Evolutionary conservation across 805 yeast genomes (phyloP).

Genomic region (Yarrowia divulgata): DNA sequence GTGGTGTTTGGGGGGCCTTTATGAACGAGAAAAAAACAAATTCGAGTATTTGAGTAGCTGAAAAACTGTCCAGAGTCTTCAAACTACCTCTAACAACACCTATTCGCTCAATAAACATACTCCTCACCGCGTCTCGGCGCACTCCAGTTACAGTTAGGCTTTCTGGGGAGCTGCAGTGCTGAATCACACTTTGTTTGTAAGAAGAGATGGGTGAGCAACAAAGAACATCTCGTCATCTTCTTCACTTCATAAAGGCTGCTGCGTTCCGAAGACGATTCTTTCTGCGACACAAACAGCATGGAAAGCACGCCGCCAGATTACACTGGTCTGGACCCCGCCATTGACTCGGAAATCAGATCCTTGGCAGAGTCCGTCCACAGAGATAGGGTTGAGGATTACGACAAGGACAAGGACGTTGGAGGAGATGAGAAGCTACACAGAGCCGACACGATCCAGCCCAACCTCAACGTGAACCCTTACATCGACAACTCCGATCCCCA

Average conservation of each 20-base stretch:
- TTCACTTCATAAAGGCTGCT: neutral
- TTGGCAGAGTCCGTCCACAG: constrained; percentile 20
- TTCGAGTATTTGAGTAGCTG: neutral
- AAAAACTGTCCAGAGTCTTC: no score
- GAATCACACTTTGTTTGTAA: neutral
- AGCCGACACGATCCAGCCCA: constrained; percentile 5
- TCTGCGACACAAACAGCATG: neutral
- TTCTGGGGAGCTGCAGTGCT: constrained; percentile 7
- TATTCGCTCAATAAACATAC: no score
- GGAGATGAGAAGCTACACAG: neutral
- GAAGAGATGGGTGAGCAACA: neutral
- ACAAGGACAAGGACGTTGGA: neutral
- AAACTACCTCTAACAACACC: no score
- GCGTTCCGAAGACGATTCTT: no score
- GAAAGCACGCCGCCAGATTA: constrained; percentile 19
- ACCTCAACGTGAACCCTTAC: constrained; percentile 44
- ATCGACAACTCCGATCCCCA: constrained; percentile 51
- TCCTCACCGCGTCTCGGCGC: no score
- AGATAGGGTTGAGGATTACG: neutral
- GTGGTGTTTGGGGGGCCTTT: neutral
- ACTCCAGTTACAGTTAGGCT: neutral
- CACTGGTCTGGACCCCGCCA: constrained; percentile 18
- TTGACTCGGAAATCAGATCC: constrained; percentile 24
- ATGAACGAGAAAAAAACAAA: neutral
- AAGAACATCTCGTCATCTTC: neutral